Conservation (phyloP, 805 yeast genomes). For the Metschnikowia henanensis region DNA sequence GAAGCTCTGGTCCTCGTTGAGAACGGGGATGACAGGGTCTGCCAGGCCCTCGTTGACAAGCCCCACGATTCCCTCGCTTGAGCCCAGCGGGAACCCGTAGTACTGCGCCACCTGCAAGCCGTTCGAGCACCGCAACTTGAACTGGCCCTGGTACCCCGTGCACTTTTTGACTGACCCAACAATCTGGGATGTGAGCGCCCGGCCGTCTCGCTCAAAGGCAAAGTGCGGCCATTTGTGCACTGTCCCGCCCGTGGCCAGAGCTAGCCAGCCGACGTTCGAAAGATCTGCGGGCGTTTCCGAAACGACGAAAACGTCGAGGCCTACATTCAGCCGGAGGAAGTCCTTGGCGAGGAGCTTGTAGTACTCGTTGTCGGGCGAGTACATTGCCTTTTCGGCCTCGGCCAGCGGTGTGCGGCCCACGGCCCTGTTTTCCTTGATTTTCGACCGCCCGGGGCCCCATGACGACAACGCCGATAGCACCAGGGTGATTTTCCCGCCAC, state of each 20-base stretch:
- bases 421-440: slow-evolving; percentile 40
- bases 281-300: slow-evolving; percentile 67
- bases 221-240: slow-evolving; percentile 67
- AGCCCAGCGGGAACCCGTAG: slow-evolving; percentile 50
- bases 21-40: slow-evolving; percentile 74
- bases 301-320: slow-evolving; percentile 74
- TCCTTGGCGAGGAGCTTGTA: slow-evolving; percentile 61
- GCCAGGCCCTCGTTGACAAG: slow-evolving; percentile 23
- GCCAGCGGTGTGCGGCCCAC: slow-evolving; percentile 43
- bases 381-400: slow-evolving; percentile 48
- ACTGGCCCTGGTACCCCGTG: slow-evolving; percentile 74
- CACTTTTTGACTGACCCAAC: slow-evolving; percentile 49
- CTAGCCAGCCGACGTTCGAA: slow-evolving; percentile 64
- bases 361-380: slow-evolving; percentile 59
- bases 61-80: slow-evolving; percentile 22
- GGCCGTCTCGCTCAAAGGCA: slow-evolving; percentile 66
- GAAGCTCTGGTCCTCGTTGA: slow-evolving; percentile 61
- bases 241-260: slow-evolving; percentile 73
- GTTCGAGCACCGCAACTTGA: slow-evolving; percentile 83
- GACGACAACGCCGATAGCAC: slow-evolving; percentile 71
- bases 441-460: slow-evolving; percentile 74
- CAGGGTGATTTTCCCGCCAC: slow-evolving; percentile 83
- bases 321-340: slow-evolving; percentile 58
- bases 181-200: slow-evolving; percentile 60
- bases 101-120: slow-evolving; percentile 82